These are phyloP conservation scores for Globisporangium cylindrosporum DNA, from an alignment of 352 stramenopile genomes.

Conservation along the genomic window DNA sequence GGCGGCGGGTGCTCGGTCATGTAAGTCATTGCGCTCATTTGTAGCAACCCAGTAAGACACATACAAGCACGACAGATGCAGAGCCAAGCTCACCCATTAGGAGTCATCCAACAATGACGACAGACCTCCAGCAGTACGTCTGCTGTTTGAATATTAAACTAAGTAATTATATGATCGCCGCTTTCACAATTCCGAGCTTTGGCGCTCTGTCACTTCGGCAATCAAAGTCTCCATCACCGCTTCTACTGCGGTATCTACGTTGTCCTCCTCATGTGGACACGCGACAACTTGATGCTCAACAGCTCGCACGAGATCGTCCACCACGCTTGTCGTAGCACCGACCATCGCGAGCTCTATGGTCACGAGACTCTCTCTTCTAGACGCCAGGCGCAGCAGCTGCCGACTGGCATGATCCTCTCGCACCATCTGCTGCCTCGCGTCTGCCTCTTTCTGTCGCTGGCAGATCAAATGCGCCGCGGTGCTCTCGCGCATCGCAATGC, in stretches of 20 bases:
- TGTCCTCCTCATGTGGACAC: not conserved
- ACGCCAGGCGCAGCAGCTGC: not conserved
- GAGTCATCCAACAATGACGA: not conserved
- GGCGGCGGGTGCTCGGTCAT: conserved; percentile 55
- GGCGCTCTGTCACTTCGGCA: too few relatives aligned
- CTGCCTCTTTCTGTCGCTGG: conserved; percentile 22
- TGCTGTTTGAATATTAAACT: conserved; percentile 11
- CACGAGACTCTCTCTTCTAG: conserved; percentile 4
- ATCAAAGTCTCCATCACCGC: not conserved
- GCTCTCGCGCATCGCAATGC: conserved; percentile 46
- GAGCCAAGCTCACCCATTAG: not conserved
- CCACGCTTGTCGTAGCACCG: not conserved
- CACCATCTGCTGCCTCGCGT: conserved; percentile 22
- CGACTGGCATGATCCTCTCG: conserved; percentile 27
- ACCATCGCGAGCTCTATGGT: conserved; percentile 20
- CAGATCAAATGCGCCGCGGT: conserved; percentile 30
- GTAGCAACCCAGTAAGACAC: not conserved
- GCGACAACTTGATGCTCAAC: not conserved
- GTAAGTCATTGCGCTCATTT: conserved; percentile 21
- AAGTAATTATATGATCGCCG: conserved; percentile 1
- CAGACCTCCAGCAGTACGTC: not conserved
- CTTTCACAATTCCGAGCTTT: not conserved
- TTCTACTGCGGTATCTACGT: not conserved
- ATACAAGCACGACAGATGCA: not conserved
- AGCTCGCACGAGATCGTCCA: conserved; percentile 11